Percentiles rank a stretch among this genome's conserved stretches.
Conservation (phyloP, 495 filamentous ascomycete species). For the Astrothelium macrocarpum region DNA sequence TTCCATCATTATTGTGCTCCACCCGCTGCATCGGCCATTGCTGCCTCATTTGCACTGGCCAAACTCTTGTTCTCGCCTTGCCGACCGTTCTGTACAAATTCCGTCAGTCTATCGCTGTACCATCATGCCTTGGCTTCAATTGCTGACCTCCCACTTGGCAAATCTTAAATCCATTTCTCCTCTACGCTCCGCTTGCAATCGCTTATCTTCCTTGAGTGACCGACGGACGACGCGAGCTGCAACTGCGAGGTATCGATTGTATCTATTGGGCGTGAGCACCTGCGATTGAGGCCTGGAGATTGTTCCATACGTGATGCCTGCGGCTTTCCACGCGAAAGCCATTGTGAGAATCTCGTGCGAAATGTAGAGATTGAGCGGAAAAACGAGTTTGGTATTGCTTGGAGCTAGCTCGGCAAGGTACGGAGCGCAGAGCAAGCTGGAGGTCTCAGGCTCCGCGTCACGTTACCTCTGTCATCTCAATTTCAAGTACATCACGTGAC, state of each 20-base stretch:
- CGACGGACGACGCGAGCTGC: conserved; percentile 72
- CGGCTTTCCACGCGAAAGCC: conserved; percentile 96
- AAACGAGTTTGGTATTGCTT: background rate
- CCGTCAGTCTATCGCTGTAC: conserved; percentile 10
- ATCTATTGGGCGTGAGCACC: conserved; percentile 38
- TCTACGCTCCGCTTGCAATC: conserved; percentile 77
- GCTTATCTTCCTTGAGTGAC: conserved; percentile 86
- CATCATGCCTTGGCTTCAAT: background rate
- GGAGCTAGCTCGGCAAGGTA: background rate
- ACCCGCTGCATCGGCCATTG: conserved; percentile 38
- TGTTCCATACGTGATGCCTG: conserved; percentile 78
- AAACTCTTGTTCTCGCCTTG: conserved; percentile 77
- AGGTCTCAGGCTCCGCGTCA: too few species aligned
- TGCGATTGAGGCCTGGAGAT: background rate
- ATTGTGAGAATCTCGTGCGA: conserved; percentile 52
- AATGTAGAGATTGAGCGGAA: background rate
- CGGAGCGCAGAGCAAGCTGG: too few species aligned
- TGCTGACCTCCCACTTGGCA: conserved; percentile 84
- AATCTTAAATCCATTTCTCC: conserved; percentile 85
- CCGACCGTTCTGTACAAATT: conserved; percentile 72
- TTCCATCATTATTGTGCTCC: background rate
- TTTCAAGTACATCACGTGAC: too few species aligned
- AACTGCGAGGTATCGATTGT: conserved; percentile 76
- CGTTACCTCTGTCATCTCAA: too few species aligned
- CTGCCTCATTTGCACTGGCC: conserved; percentile 58